Conservation (phyloP, 2,329 filamentous ascomycete species). For the Penicillium sp. region DNA sequence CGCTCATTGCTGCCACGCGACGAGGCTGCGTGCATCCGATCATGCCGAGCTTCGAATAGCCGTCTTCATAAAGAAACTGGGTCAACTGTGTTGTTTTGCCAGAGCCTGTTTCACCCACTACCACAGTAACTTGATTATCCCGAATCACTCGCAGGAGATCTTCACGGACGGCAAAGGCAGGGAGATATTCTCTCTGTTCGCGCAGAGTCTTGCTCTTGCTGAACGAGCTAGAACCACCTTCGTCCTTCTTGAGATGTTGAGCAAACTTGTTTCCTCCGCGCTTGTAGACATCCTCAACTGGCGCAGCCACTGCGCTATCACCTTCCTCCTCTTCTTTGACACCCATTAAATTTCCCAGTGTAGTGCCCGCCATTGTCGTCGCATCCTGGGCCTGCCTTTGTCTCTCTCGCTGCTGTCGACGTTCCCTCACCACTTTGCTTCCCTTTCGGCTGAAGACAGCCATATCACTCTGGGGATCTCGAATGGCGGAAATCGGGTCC, state of each 20-base stretch:
- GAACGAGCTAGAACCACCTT: constrained; percentile 82
- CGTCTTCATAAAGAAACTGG: constrained; percentile 94
- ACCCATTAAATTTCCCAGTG: constrained; percentile 92
- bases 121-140: constrained; percentile 96
- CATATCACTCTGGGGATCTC: constrained; percentile 97
- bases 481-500: constrained; percentile 89
- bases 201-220: constrained; percentile 87
- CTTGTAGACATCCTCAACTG: constrained; percentile 71
- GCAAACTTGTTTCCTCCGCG: constrained; percentile 75
- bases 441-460: constrained; percentile 96
- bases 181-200: constrained; percentile 90
- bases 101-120: constrained; percentile 95
- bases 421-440: constrained; percentile 88
- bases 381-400: constrained; percentile 94
- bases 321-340: constrained; percentile 80
- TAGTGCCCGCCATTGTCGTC: constrained; percentile 88
- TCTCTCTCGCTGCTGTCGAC: constrained; percentile 86
- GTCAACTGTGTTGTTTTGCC: constrained; percentile 98
- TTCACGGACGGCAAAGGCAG: constrained; percentile 94
- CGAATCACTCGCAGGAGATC: constrained; percentile 88
- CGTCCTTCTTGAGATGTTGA: constrained; percentile 83
- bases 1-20: constrained; percentile 97
- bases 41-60: constrained; percentile 83
- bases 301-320: constrained; percentile 80
- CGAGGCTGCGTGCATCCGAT: constrained; percentile 96